These are phyloP conservation scores for Fraxinus platypoda DNA, from an alignment of 305 asterid species.

Conservation along the genomic window DNA sequence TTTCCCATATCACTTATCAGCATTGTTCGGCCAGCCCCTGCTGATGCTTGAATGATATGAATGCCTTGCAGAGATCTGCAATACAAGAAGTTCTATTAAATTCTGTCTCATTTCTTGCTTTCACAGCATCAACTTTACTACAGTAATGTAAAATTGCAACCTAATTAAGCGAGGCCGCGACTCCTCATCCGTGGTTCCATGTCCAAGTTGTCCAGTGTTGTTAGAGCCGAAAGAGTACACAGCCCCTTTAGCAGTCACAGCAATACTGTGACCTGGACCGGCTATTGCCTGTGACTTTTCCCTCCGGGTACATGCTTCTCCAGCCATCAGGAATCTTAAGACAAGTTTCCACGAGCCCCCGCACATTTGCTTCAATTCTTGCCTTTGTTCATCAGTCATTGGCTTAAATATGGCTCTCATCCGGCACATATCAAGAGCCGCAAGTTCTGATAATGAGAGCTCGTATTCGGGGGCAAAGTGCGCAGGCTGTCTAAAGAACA, in stretches of 20 bases:
- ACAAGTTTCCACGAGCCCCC: slow-evolving; percentile 98
- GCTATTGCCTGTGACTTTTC: slow-evolving; percentile 93
- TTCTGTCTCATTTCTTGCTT: background rate
- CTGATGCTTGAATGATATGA: slow-evolving; percentile 85
- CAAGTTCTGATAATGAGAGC: slow-evolving; percentile 93
- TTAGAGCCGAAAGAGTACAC: slow-evolving; percentile 82
- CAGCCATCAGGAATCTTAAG: slow-evolving; percentile 79
- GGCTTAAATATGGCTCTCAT: slow-evolving; percentile 85
- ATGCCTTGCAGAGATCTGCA: slow-evolving; percentile 86
- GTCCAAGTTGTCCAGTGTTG: slow-evolving; percentile 87
- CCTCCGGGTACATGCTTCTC: slow-evolving; percentile 78
- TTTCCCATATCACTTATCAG: slow-evolving; percentile 71
- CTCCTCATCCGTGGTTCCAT: slow-evolving; percentile 65
- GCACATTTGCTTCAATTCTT: slow-evolving; percentile 62
- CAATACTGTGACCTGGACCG: slow-evolving; percentile 92
- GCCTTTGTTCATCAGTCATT: slow-evolving; percentile 53
- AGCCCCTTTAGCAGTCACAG: slow-evolving; percentile 73
- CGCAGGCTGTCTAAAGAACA: slow-evolving; percentile 89
- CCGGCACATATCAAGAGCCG: slow-evolving; percentile 94
- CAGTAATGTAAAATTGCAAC: slow-evolving; percentile 31
- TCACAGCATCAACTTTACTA: background rate
- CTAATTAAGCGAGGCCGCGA: slow-evolving; percentile 65
- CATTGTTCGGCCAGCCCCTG: slow-evolving; percentile 85
- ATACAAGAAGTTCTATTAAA: slow-evolving; percentile 28
- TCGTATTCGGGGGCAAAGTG: slow-evolving; percentile 66